Evolutionary conservation across 306 rosid genomes (phyloP).

Genomic region (Glycine soja): DNA sequence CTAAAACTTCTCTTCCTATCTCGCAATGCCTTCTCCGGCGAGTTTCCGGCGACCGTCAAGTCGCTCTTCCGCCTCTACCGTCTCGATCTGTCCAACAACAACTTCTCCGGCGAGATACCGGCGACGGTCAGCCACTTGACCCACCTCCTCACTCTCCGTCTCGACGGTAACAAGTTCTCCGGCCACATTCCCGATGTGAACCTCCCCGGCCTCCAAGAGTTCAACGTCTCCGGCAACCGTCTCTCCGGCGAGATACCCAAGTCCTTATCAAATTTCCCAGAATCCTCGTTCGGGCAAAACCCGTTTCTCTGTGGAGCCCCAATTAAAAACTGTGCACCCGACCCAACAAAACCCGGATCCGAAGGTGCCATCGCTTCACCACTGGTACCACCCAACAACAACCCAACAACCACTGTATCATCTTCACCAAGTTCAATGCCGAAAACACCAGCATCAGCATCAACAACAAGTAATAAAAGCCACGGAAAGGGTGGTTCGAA

Average conservation of each 20-base stretch:
- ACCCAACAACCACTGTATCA: conserved; percentile 53
- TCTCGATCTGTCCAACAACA: conserved; percentile 86
- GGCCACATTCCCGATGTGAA: conserved; percentile 65
- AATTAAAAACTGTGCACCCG: conserved; percentile 50
- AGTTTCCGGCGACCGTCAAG: conserved; percentile 58
- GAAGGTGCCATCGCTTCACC: conserved; percentile 83
- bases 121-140: conserved; percentile 58
- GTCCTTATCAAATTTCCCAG: conserved; percentile 62
- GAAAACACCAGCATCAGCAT: conserved; percentile 20
- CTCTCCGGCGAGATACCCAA: conserved; percentile 82
- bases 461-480: neutral
- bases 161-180: conserved; percentile 67
- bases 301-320: conserved; percentile 79
- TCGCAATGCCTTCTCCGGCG: conserved; percentile 69
- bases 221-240: conserved; percentile 74
- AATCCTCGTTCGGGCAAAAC: conserved; percentile 66
- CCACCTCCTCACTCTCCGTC: conserved; percentile 83
- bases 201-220: conserved; percentile 69
- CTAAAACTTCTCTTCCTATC: conserved; percentile 81
- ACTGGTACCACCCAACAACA: conserved; percentile 49
- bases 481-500: conserved; percentile 50
- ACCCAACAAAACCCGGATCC: conserved; percentile 81
- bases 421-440: conserved; percentile 81
- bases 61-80: conserved; percentile 75
- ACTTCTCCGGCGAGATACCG: conserved; percentile 77